These are phyloP conservation scores for Aspergillus phoenicis DNA, from an alignment of 2,329 filamentous ascomycete species.

Conservation along the genomic window DNA sequence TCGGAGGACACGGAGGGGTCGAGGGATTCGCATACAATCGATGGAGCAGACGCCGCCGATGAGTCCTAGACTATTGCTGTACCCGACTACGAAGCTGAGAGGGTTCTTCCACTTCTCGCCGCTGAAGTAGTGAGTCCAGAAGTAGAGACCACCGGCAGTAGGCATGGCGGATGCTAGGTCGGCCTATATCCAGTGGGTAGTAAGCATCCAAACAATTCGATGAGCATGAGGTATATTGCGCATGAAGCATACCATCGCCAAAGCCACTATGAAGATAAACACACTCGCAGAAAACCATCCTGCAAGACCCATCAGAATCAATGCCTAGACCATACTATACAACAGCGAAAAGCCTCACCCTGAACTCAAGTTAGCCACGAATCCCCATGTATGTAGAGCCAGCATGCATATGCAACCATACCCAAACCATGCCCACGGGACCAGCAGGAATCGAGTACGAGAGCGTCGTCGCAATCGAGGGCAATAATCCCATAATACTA, in stretches of 20 bases:
- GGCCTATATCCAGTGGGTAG: slow-evolving; percentile 34
- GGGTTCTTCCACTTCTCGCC: slow-evolving; percentile 58
- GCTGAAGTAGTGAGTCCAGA: slow-evolving; percentile 62
- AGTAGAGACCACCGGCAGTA: slow-evolving; percentile 61
- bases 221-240: slow-evolving; percentile 10
- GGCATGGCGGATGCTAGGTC: slow-evolving; percentile 59
- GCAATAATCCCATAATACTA: slow-evolving; percentile 62
- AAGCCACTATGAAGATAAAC: slow-evolving; percentile 61
- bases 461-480: slow-evolving; percentile 62
- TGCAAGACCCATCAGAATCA: slow-evolving; percentile 7
- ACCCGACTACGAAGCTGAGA: slow-evolving; percentile 61
- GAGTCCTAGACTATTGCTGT: slow-evolving; percentile 62
- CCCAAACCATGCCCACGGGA: slow-evolving; percentile 64
- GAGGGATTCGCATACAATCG: slow-evolving; percentile 49
- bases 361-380: slow-evolving; percentile 11
- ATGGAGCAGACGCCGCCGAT: slow-evolving; percentile 64
- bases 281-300: slow-evolving; percentile 59
- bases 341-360: slow-evolving; percentile 9
- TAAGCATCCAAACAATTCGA: neutral
- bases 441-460: slow-evolving; percentile 62
- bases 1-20: neutral
- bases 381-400: slow-evolving; percentile 18
- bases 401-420: slow-evolving; percentile 25
- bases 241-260: slow-evolving; percentile 57
- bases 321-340: neutral